Evolutionary conservation across 2,329 filamentous ascomycete genomes (phyloP), one percentile per base, ranked within the genome.

Genomic region (Sporothrix pallida): DNA sequence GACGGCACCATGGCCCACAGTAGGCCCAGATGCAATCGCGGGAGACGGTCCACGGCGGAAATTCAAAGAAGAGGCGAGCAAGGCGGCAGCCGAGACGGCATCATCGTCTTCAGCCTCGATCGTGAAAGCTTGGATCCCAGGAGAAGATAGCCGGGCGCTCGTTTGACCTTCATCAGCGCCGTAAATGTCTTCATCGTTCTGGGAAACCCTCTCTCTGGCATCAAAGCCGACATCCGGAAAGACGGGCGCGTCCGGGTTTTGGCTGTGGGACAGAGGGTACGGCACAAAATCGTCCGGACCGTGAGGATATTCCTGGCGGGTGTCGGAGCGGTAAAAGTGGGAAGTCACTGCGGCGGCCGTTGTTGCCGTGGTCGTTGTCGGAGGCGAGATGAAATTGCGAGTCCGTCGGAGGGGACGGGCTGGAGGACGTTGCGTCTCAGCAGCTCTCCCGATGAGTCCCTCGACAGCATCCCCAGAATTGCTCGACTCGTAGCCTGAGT

Each of bases 401-500:
- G 31, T 37, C 31, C 31, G 31, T 37, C 31, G 4, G 31, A 37
- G 31, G 31, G 31, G 31, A 37, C 31, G 31, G 31, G 31, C 31
- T 7, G 31, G 31, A 37, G 31, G 31, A 37, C 31, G 31, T 37
- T 37, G 31, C 31, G 31, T 37, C 31, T 37, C 31, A 37, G 7
- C 31, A 37, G 31, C 31, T 37, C 31, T 37, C 31, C 31, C 7
- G 31, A 7, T 7, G 7, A 7, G 31, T 7, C 31, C 31, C 31
- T 37, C 54, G 20, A 20, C 54, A 23, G 13, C 20, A 58, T 5
- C n/a, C 7, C 52, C 54, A 13, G 17, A 4, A 7, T 26, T 10
- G 63, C 17, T 15, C 5, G 63, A 48, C 44, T 50, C 63, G 63
- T 50, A 67, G 63, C 63, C 44, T 42, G 63, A 67, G 20, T 31